phyloP scores from a whole-genome alignment of 306 rosid genomes.

The Spatholobus suberectus region DNA sequence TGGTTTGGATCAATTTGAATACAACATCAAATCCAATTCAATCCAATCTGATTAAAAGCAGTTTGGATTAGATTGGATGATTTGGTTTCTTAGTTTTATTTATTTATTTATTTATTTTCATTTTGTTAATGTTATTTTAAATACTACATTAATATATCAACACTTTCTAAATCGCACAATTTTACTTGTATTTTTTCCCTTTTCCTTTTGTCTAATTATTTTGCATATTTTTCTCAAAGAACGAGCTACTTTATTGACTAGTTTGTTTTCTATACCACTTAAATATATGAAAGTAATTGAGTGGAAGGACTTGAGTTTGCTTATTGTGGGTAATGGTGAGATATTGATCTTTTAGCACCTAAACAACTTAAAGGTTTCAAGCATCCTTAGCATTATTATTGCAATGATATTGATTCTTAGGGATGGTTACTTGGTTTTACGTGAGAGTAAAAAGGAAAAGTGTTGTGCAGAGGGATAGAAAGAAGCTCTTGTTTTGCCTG shows the following conservation, averaged over 20 bases:
- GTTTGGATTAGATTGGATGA: background rate
- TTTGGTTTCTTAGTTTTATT: background rate
- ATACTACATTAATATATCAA: background rate
- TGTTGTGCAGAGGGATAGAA: too few relatives aligned
- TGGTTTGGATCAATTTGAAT: background rate
- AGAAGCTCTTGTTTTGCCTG: too few relatives aligned
- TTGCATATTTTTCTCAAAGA: background rate
- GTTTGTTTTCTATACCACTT: conserved; percentile 5
- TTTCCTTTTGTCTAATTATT: background rate
- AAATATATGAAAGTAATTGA: background rate
- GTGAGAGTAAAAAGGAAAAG: background rate
- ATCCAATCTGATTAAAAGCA: background rate
- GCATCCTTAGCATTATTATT: background rate
- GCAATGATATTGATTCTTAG: background rate
- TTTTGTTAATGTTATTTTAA: background rate
- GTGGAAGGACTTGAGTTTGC: background rate
- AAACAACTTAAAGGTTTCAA: background rate
- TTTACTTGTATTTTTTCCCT: background rate
- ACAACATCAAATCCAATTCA: background rate
- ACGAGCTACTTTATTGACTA: background rate
- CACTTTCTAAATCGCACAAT: background rate
- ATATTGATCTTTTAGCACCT: background rate
- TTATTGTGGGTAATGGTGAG: background rate
- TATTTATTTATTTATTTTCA: background rate
- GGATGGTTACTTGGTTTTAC: background rate